Evolutionary conservation across 2,329 filamentous ascomycete genomes (phyloP).

Genomic region (Cordyceps fumosorosea): DNA sequence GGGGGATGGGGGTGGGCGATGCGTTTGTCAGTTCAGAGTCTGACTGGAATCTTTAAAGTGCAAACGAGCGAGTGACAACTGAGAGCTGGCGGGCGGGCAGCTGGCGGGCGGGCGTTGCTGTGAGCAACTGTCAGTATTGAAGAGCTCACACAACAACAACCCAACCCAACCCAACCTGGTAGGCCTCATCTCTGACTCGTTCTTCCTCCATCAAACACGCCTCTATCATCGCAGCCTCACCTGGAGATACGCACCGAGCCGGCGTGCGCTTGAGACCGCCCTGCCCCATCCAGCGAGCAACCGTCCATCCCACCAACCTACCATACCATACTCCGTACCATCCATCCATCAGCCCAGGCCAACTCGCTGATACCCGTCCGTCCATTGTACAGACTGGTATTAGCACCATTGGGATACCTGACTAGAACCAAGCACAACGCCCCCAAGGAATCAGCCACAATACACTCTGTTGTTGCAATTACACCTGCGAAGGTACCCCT

Average conservation of each 20-base stretch:
- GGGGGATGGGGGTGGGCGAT: background rate
- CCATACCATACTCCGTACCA: constrained; percentile 2
- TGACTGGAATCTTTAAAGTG: background rate
- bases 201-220: background rate
- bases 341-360: constrained; percentile 4
- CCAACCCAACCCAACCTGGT: too few species aligned
- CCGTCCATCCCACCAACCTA: constrained; percentile 5
- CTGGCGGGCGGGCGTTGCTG: background rate
- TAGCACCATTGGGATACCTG: background rate
- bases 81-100: background rate
- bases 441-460: constrained; percentile 7
- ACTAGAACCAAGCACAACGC: background rate
- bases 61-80: background rate
- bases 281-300: constrained; percentile 11
- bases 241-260: background rate
- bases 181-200: background rate
- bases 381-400: background rate
- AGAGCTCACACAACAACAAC: background rate
- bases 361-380: background rate
- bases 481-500: background rate
- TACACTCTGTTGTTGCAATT: constrained; percentile 11
- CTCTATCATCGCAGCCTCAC: constrained; percentile 9
- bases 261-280: background rate
- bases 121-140: background rate
- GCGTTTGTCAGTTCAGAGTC: background rate